Percentiles rank a stretch among this genome's conserved stretches.
Conservation (phyloP, 345 rosid genomes). For the Brassica juncea region DNA sequence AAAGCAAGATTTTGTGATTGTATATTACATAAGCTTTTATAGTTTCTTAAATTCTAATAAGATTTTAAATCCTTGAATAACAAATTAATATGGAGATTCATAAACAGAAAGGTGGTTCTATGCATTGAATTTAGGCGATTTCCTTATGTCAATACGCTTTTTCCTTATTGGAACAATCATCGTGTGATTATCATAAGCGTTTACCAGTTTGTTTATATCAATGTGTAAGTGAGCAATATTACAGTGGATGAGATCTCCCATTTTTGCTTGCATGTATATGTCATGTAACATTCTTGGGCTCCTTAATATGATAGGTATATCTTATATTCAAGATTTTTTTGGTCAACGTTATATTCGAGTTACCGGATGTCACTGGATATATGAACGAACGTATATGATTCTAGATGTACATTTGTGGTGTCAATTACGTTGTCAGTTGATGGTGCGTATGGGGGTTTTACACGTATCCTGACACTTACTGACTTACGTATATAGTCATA, state of each 20-base stretch:
- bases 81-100: background rate
- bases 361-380: background rate
- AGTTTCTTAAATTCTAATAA: background rate
- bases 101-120: background rate
- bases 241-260: background rate
- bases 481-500: background rate
- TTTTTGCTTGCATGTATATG: background rate
- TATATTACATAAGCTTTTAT: background rate
- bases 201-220: background rate
- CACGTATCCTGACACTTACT: background rate
- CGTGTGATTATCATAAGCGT: background rate
- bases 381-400: background rate
- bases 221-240: background rate
- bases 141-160: background rate
- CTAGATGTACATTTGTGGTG: background rate
- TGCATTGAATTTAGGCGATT: constrained; percentile 11
- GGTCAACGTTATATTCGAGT: background rate
- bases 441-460: background rate
- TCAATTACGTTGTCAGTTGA: background rate
- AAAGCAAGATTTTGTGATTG: constrained; percentile 17
- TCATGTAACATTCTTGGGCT: background rate
- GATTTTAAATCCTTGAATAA: background rate
- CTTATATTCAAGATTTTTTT: background rate
- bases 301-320: background rate
- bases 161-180: background rate